Evolutionary conservation across 1,284 basidiomycete species (phyloP), one percentile per base, ranked within the genome.

Genomic region (Fomes fomentarius): DNA sequence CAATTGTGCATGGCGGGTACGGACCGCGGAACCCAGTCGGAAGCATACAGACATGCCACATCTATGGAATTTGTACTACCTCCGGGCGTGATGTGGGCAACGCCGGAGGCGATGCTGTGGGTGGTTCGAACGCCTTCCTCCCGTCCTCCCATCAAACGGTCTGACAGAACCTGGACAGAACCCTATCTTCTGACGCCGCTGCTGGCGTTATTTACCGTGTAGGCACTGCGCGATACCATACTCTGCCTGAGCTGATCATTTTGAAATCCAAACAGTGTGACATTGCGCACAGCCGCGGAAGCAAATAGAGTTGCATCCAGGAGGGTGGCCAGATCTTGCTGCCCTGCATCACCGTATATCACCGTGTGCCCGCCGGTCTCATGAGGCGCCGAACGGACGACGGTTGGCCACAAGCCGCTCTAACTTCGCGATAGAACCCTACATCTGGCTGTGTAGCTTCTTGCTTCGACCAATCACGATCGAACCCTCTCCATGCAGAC

Each of bases 51-150:
- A n/a, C 24, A 39, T n/a, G n/a, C n/a, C n/a, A n/a, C n/a, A n/a
- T n/a, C n/a, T n/a, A n/a, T n/a, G n/a, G n/a, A n/a, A n/a, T n/a
- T n/a, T 6, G 38, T 21, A 19, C 49, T 42, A 25, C 21, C 49
- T 28, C 11, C 37, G 39, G 8, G 19, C 45, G 42, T 30, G 39
- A 50, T 39, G 39, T 33, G 54, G 45, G 24, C 24, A 42, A 42
- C 50, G 47, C 58, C 54, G 52, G 54, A 44, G 58, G 58, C 58
- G 58, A 60, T 60, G 58, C 58, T 47, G 54, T 54, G 50, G 48
- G 54, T 51, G 58, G 43, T 49, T 46, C 48, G 43, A 37, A 35
- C 31, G 37, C 25, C 48, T 28, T 31, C 48, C 48, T 34, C 11
- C 49, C 25, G n/a, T 30, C 24, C 15, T 31, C 40, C 30, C 54